Evolutionary conservation across 768 basidiomycete genomes (phyloP).

Genomic region (Amanita brunnescens): DNA sequence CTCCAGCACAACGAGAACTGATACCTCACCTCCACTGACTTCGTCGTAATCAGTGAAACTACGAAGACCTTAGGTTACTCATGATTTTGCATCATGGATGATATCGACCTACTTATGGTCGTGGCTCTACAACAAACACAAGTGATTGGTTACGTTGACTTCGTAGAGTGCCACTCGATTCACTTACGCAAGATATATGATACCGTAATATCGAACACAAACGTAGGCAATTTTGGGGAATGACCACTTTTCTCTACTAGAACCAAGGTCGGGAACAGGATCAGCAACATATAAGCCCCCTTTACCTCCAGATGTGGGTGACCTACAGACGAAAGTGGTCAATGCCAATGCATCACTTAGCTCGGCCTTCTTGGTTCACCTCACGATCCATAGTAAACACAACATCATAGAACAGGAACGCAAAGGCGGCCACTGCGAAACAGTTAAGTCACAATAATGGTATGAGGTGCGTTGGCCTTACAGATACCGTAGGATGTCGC

Average conservation of each 20-base stretch:
- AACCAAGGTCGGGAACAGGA: no score
- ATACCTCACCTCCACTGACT: background rate
- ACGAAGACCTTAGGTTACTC: background rate
- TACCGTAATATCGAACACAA: background rate
- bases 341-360: background rate
- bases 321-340: background rate
- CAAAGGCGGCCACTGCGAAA: background rate
- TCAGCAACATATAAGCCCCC: background rate
- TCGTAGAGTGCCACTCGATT: no score
- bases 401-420: conserved; percentile 1
- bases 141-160: background rate
- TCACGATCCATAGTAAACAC: background rate
- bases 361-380: background rate
- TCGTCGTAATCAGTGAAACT: background rate
- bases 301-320: background rate
- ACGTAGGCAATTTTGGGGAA: background rate
- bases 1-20: background rate
- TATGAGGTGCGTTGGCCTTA: background rate
- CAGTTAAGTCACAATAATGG: background rate
- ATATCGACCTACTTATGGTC: background rate
- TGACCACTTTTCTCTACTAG: background rate
- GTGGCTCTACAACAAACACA: background rate
- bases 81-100: background rate
- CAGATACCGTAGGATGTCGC: background rate
- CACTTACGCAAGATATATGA: background rate